A percentile compares a stretch with the other conserved stretches of the same genome.
phyloP scores from a whole-genome alignment of 2,329 filamentous ascomycete genomes.

The Macroventuria anomochaeta region DNA sequence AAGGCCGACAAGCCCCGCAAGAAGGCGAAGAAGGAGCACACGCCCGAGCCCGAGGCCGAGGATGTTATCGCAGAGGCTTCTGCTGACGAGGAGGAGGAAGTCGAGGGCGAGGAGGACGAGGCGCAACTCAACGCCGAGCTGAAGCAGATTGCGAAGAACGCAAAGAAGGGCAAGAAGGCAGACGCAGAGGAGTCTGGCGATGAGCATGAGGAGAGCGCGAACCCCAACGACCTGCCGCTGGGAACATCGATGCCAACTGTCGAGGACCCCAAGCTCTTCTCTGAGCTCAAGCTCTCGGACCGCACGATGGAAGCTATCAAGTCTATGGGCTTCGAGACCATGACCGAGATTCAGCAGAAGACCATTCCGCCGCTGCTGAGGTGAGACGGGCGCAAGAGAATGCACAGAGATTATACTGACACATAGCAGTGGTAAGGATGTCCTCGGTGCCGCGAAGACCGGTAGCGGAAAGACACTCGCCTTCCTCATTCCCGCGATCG shows the following conservation, averaged over 20 bases:
- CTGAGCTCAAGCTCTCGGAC: conserved; percentile 82
- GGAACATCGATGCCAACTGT: conserved; percentile 64
- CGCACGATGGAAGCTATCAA: conserved; percentile 87
- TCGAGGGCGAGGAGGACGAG: conserved; percentile 41
- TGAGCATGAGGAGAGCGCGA: conserved; percentile 32
- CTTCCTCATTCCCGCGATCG: conserved; percentile 91
- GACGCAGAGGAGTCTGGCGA: conserved; percentile 39
- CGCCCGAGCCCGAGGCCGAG: conserved; percentile 38
- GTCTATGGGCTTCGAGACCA: conserved; percentile 91
- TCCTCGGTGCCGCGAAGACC: conserved; percentile 94
- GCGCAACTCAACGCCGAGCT: conserved; percentile 45
- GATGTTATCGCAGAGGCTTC: conserved; percentile 24
- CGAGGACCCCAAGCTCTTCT: conserved; percentile 73
- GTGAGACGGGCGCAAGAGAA: conserved; percentile 1
- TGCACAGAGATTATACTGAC: background rate
- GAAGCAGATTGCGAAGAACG: conserved; percentile 40
- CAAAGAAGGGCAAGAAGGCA: conserved; percentile 35
- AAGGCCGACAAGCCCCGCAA: conserved; percentile 47
- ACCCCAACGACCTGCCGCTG: conserved; percentile 60
- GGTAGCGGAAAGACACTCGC: conserved; percentile 94
- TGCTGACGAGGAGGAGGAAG: conserved; percentile 44
- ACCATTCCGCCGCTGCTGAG: conserved; percentile 88
- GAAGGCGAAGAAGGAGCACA: conserved; percentile 51
- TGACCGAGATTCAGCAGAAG: conserved; percentile 93
- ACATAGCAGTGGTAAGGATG: conserved; percentile 70